These are phyloP conservation scores for Coleophoma cylindrospora DNA, from an alignment of 2,329 filamentous ascomycete genomes.

Conservation along the genomic window DNA sequence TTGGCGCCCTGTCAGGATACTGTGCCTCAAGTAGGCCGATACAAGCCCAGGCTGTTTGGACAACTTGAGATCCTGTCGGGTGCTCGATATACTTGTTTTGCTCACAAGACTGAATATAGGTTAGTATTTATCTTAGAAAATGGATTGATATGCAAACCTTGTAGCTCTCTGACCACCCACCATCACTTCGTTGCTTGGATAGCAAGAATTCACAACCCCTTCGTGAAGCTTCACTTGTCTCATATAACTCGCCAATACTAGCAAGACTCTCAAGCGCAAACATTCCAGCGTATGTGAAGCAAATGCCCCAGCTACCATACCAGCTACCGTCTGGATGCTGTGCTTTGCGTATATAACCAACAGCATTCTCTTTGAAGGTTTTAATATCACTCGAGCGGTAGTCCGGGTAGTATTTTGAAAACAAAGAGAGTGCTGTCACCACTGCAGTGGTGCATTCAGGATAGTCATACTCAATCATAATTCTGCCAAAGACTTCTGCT, in stretches of 20 bases:
- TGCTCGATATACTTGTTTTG: conserved; percentile 72
- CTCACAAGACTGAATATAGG: conserved; percentile 60
- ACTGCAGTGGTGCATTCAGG: conserved; percentile 96
- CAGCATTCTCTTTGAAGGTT: conserved; percentile 65
- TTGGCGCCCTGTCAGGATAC: conserved; percentile 68
- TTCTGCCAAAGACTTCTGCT: conserved; percentile 91
- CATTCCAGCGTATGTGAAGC: conserved; percentile 96
- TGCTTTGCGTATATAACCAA: conserved; percentile 75
- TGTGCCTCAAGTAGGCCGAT: conserved; percentile 78
- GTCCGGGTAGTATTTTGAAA: conserved; percentile 73
- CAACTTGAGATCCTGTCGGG: conserved; percentile 72
- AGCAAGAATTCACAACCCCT: conserved; percentile 83
- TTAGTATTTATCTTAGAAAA: conserved; percentile 11
- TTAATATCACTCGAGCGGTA: conserved; percentile 76
- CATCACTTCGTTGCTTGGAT: conserved; percentile 78
- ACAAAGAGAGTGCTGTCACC: conserved; percentile 80
- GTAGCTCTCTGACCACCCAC: conserved; percentile 97
- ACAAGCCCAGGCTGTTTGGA: conserved; percentile 89
- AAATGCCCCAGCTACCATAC: conserved; percentile 98
- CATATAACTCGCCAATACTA: conserved; percentile 76
- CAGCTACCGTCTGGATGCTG: conserved; percentile 84
- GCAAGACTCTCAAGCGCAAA: conserved; percentile 87
- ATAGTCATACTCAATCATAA: conserved; percentile 99
- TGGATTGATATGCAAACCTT: conserved; percentile 37
- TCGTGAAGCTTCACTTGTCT: conserved; percentile 64